Base-by-base conservation (phyloP, 2,329 filamentous ascomycete genomes). In the Raffaelea albimanens region DNA sequence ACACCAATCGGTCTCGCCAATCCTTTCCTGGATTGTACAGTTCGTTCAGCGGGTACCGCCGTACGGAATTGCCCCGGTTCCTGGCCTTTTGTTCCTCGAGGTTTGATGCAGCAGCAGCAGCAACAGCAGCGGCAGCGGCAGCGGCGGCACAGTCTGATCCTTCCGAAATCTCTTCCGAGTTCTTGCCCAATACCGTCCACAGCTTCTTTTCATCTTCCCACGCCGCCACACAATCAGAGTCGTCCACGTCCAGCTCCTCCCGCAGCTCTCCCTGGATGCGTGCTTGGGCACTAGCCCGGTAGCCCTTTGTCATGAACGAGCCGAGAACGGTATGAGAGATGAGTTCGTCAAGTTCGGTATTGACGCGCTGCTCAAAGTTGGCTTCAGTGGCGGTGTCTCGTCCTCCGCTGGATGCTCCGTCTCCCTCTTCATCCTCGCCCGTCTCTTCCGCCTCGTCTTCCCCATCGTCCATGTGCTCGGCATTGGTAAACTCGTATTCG, bases 171-270 rank as follows among this genome's bases (percentile, higher is more conserved):
- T 16, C 34, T 7, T 38, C 34, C 34, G 5, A 5, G 34, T 16
- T 16, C 18, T 16, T 38, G 38, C 65, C 64, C 19, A 76, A 50
- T 16, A 74, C 49, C 10, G 58, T 55, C 73, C 73, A 76, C 61
- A 77, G 60, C 41, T 63, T 57, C 22, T 55, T 51, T 54, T 76
- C 73, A 29, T 70, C 71, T 21, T 59, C 54, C 40, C 62, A 61
- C 46, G 65, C 68, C 2, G 60, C 63, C 36, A 61, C 60, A 16
- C 60, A 59, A 51, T 77, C 73, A 14, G 61, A 50, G 3, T 59
- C 55, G 22, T 73, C 69, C 0, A 73, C 71, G 34, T 68, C 62
- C 13, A 56, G 60, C 51, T 76, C 72, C 40, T 71, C 67, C 11
- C 58, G 56, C 36, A 64, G 9, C 51, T 75, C 71, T 0, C 58